Base-by-base conservation (phyloP, 257 asterid species). In the Forsythia viridissima region DNA sequence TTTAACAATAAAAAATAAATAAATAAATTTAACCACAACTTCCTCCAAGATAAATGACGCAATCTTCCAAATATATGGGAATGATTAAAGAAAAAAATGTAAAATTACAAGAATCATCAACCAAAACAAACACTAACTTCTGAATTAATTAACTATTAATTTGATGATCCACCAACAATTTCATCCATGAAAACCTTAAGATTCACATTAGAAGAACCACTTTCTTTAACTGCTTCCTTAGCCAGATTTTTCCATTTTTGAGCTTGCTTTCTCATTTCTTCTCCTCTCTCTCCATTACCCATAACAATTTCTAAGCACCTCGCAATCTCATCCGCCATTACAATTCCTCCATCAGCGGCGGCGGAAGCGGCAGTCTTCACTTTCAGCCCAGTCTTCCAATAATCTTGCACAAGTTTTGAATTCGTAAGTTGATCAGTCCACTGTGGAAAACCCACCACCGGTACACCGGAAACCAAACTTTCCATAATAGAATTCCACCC, bases 361-460 rank as follows among this genome's bases (percentile, higher is more conserved):
- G 34, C 34, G 34, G 34, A 30, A 9, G 21, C 74, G 2, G 34
- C 75, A 55, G 41, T 72, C 0, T 43, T 2, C 7, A 24, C 38
- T 30, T 86, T 87, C 39, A 86, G 57, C 11, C 93, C 93, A 5
- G 67, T 82, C 83, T 61, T 79, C 92, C 92, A 85, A 4, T 68
- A 76, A 71, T 90, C 91, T 73, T 88, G 84, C 71, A 88, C 59
- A 6, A 90, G 77, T 55, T 88, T 88, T 0, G 91, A 92, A 7
- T 90, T 90, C 42, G 91, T 83, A 0, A 40, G 8, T 67, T 90
- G 94, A 73, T 90, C 94, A 0, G 75, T 75, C 94, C 94, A 90
- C 8, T 72, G 86, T 0, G 92, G 94, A 59, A 87, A 36, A n/a
- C 77, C 75, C 76, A 90, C 87, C 0, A 82, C 6, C 0, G 92